A percentile compares a stretch with the other conserved stretches of the same genome.
These are phyloP conservation scores for Piper betle DNA, from an alignment of 164 flowering plant species.

Conservation along the genomic window DNA sequence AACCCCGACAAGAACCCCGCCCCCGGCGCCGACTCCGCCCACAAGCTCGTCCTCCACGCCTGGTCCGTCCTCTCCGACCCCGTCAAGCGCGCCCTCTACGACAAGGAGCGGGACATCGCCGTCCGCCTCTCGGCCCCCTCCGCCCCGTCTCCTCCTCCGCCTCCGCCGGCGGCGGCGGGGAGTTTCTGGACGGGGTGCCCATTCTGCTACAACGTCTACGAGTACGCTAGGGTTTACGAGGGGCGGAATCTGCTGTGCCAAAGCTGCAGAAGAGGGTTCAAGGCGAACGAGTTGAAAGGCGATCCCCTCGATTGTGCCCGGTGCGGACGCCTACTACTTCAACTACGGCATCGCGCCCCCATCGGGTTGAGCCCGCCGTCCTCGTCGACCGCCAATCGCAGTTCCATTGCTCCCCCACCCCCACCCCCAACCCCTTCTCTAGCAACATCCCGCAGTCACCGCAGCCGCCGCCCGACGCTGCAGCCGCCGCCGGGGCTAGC, in stretches of 20 bases:
- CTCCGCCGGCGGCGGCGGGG: no score
- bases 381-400: background rate
- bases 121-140: background rate
- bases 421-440: background rate
- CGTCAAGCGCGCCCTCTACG: conserved; percentile 40
- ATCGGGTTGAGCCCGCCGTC: conserved; percentile 16
- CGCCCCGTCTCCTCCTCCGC: conserved; percentile 1
- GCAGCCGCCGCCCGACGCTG: no score
- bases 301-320: conserved; percentile 51
- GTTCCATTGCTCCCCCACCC: background rate
- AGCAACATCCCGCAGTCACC: no score
- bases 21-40: conserved; percentile 52
- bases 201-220: conserved; percentile 55
- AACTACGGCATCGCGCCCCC: conserved; percentile 73
- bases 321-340: conserved; percentile 54
- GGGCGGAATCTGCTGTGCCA: conserved; percentile 62
- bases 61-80: conserved; percentile 61
- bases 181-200: conserved; percentile 83
- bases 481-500: no score
- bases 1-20: conserved; percentile 39
- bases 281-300: conserved; percentile 33
- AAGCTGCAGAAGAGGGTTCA: conserved; percentile 60
- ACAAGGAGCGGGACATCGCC: conserved; percentile 9
- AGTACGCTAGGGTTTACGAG: conserved; percentile 56
- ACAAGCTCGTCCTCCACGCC: conserved; percentile 62